Evolutionary conservation across 2,329 filamentous ascomycete genomes (phyloP).

Genomic region (Fusarium heterosporum): DNA sequence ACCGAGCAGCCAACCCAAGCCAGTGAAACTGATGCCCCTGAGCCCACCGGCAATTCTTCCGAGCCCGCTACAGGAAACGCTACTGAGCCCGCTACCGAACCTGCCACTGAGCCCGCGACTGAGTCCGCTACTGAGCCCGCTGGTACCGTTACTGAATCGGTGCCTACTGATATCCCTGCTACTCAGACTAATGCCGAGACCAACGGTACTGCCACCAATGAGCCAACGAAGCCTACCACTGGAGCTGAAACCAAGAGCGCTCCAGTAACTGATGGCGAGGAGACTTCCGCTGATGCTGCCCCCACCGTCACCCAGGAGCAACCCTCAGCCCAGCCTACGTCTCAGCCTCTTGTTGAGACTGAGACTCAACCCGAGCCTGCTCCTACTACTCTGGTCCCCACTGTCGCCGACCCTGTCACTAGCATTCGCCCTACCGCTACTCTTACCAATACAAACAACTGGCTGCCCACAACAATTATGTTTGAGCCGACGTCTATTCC

Average conservation of each 20-base stretch:
- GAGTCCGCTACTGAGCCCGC: constrained; percentile 24
- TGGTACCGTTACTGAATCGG: constrained; percentile 12
- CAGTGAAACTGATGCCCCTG: constrained; percentile 12
- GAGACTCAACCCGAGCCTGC: constrained; percentile 21
- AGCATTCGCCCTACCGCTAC: constrained; percentile 58
- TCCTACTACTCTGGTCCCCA: constrained; percentile 38
- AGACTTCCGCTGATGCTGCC: constrained; percentile 15
- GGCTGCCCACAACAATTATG: constrained; percentile 72
- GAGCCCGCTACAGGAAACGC: constrained; percentile 14
- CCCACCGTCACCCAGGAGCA: constrained; percentile 18
- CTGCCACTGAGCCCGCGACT: constrained; percentile 15
- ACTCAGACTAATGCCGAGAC: constrained; percentile 31
- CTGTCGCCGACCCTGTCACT: constrained; percentile 49
- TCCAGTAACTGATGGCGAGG: constrained; percentile 6
- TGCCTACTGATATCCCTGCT: constrained; percentile 9
- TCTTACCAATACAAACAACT: constrained; percentile 58
- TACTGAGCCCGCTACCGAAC: constrained; percentile 14
- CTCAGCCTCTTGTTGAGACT: constrained; percentile 22
- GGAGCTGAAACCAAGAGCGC: constrained; percentile 13
- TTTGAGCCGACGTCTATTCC: constrained; percentile 59
- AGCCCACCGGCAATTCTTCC: constrained; percentile 16
- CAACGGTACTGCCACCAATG: constrained; percentile 29
- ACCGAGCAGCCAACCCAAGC: constrained; percentile 9
- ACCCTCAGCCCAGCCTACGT: constrained; percentile 29
- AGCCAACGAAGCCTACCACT: constrained; percentile 21